Conservation (phyloP, 345 rosid species). For the Leavenworthia alabamica region DNA sequence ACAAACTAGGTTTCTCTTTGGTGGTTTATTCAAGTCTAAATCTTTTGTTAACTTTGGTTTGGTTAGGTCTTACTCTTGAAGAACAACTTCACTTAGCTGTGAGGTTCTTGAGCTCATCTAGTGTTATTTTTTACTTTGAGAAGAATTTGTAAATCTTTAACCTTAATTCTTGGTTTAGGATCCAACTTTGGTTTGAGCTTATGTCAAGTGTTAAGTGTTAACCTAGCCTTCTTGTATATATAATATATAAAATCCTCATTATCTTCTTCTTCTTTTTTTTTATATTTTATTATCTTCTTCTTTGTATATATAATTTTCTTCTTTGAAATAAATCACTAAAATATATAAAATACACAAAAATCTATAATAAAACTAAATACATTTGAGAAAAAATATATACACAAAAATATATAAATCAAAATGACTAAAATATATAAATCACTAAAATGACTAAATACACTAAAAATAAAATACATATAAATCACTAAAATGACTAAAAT, state of each 20-base stretch:
- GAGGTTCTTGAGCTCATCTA: slow-evolving; percentile 1
- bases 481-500: no score
- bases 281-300: no score
- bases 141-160: slow-evolving; percentile 24
- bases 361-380: no score
- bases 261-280: no score
- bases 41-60: slow-evolving; percentile 87
- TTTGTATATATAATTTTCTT: no score
- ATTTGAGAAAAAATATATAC: no score
- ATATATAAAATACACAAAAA: no score
- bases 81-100: slow-evolving; percentile 1
- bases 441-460: no score
- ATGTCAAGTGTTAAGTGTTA: slow-evolving; percentile 20
- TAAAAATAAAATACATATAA: no score
- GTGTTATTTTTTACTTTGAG: slow-evolving; percentile 13
- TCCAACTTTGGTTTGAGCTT: slow-evolving; percentile 13
- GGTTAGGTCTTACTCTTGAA: slow-evolving; percentile 77
- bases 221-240: slow-evolving; percentile 11
- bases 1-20: slow-evolving; percentile 70
- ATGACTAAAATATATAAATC: no score
- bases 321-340: no score
- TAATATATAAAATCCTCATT: slow-evolving; percentile 17
- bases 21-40: slow-evolving; percentile 80
- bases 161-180: slow-evolving; percentile 24
- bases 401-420: no score